These are phyloP conservation scores for Chlamydomonas reinhardtii DNA, from an alignment of 163 green algal genomes.

Conservation along the genomic window DNA sequence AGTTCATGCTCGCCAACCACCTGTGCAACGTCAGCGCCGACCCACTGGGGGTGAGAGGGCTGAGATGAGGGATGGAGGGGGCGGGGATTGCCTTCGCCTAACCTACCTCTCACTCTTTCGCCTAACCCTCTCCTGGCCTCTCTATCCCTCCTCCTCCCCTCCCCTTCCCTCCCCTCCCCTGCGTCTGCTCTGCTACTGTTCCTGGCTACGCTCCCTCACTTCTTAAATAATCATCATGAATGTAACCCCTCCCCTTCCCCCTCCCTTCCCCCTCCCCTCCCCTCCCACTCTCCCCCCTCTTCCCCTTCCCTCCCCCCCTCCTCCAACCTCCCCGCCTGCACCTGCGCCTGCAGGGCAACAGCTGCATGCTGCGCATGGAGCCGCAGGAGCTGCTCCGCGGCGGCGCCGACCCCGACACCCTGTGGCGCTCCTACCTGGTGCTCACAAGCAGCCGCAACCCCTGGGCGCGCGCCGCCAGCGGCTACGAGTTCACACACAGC, in stretches of 20 bases:
- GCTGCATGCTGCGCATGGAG: conserved; percentile 26
- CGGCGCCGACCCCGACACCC: neutral
- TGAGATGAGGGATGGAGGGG: no score
- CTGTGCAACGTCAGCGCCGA: conserved; percentile 8
- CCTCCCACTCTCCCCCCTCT: no score
- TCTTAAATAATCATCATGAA: no score
- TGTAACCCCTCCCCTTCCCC: no score
- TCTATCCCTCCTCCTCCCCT: no score
- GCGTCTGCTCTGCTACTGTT: neutral
- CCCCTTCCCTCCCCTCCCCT: neutral
- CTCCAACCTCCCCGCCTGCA: no score
- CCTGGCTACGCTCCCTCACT: neutral
- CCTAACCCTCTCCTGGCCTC: no score
- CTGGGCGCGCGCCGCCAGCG: conserved; percentile 31
- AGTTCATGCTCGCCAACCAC: conserved; percentile 9
- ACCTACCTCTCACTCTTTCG: no score
- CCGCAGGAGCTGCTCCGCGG: neutral
- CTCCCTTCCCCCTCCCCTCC: no score
- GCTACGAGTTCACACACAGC: conserved; percentile 41
- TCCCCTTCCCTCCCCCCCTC: no score
- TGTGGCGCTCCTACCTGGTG: conserved; percentile 30
- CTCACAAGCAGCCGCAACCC: conserved; percentile 37
- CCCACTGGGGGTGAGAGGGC: neutral
- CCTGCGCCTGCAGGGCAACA: neutral
- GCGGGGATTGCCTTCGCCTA: no score